Evolutionary conservation across 2,329 filamentous ascomycete species (phyloP), one percentile per base, ranked within the genome.

Genomic region (Rutstroemia sp.): DNA sequence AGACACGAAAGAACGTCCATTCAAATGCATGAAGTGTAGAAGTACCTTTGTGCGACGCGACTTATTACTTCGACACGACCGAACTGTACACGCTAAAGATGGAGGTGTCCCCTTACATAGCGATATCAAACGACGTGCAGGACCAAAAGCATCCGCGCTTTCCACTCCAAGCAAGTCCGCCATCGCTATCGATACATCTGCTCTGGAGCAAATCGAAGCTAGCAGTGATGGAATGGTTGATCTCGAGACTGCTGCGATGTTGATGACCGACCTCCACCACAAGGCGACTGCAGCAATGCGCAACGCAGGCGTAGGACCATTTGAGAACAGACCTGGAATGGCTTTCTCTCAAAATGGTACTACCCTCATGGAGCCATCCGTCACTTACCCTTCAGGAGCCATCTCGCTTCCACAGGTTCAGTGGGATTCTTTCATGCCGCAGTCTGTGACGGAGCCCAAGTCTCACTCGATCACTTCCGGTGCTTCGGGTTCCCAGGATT

Each of bases 1-100:
- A 97, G 92, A 97, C 74, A 99, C 94, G 63, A 99, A 99, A 76
- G 94, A 97, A 75, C 87, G 94, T 61, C 94, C 94, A 39, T 99
- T 99, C 81, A 97, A 97, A 73, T 99, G 94, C 75, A 81, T 90
- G 78, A 99, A 99, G 77, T 99, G 94, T 75, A 83, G 92, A 70
- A 96, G 92, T 79, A 99, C 94, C 60, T 99, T 99, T 72, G 94
- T 99, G 67, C 89, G 94, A 72, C 89, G 94, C 74, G 94, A 99
- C 76, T 81, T 99, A 61, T 85, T 99, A 53, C 84, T 99, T 64
- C 88, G 94, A 72, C 94, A 99, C 77, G 94, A 99, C 74, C 89
- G 94, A 68, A 99, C 94, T 63, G 94, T 99, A 62, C 94, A 99
- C 75, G 94, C 94, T 61, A 97, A 97, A 76, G 94, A 99, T 76